Evolutionary conservation across 163 green algal genomes (phyloP), one percentile per base, ranked within the genome.

Genomic region (Scenedesmus sp.): DNA sequence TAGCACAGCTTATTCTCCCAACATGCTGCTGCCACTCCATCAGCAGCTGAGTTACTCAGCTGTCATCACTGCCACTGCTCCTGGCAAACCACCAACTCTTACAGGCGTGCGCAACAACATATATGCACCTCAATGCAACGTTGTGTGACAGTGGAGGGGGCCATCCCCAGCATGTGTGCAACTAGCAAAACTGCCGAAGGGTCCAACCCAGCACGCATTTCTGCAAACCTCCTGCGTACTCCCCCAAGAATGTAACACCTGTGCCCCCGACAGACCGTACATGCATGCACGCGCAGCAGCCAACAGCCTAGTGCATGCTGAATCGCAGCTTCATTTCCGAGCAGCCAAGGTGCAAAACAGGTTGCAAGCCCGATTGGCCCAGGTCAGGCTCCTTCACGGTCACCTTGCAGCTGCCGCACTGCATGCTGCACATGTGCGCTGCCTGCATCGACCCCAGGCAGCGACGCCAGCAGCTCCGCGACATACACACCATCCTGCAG

Each of bases 391-490:
- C 9, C 12, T 26, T 76, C 65, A 40, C 65, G 16, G 1, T 40
- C 12, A 30, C 30, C 30, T 18, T 76, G 83, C 59, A 88, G 59
- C 37, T 88, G 18, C 18, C 6, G 15, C 24, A 88, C 24, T 20
- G 83, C 83, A n/a, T 88, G 37, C 59, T 61, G 37, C 56, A 88
- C 83, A 15, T 59, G 56, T 7, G 37, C 40, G 49, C 37, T 37
- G 15, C 33, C 6, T 9, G 56, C 22, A 33, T 81, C 83, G 5
- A 88, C 83, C 33, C 83, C 83, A 56, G 83, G 83, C 37, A 88
- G 59, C 10, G 59, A 44, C 15, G 56, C 43, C 83, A 88, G 83
- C 83, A 88, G 37, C 56, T 13, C 0, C 30, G 20, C 5, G 18
- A 88, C 44, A 40, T 81, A 81, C 22, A 12, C 0, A 13, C 40